Conservation (phyloP, 2,329 filamentous ascomycete species). For the Penicillium sp. region DNA sequence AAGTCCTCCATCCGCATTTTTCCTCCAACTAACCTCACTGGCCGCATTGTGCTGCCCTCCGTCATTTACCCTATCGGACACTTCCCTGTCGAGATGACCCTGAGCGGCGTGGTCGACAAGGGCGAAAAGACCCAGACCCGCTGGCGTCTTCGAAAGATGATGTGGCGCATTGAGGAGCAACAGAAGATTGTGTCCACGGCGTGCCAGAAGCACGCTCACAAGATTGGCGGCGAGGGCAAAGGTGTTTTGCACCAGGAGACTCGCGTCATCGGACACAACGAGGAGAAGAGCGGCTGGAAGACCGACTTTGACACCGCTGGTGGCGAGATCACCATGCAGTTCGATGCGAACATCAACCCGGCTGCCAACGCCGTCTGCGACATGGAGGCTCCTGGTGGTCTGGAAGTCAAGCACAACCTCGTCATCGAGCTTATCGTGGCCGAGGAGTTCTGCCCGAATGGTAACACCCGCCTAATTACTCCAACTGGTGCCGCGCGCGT, state of each 20-base stretch:
- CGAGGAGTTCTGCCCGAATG: constrained; percentile 75
- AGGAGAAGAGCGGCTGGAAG: constrained; percentile 89
- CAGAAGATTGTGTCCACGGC: constrained; percentile 76
- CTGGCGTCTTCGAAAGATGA: constrained; percentile 88
- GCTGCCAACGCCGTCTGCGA: constrained; percentile 72
- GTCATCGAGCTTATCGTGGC: constrained; percentile 92
- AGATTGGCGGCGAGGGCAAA: constrained; percentile 65
- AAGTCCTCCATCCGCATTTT: constrained; percentile 93
- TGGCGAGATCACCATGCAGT: constrained; percentile 80
- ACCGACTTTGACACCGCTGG: constrained; percentile 66
- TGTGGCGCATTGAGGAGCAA: constrained; percentile 90
- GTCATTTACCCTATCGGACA: constrained; percentile 83
- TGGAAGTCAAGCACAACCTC: constrained; percentile 78
- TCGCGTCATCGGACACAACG: constrained; percentile 75
- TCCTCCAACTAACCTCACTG: constrained; percentile 90
- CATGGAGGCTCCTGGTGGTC: constrained; percentile 69
- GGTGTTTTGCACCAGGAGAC: constrained; percentile 72
- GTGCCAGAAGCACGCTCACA: constrained; percentile 72
- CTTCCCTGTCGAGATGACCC: constrained; percentile 74
- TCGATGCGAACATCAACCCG: constrained; percentile 63
- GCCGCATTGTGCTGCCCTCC: constrained; percentile 75
- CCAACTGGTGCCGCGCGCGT: constrained; percentile 90
- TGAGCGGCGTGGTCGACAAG: constrained; percentile 83
- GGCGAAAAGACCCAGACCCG: constrained; percentile 67
- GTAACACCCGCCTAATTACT: constrained; percentile 71